Conservation (phyloP, 2,329 filamentous ascomycete genomes). For the Lachnellula subtilissima region DNA sequence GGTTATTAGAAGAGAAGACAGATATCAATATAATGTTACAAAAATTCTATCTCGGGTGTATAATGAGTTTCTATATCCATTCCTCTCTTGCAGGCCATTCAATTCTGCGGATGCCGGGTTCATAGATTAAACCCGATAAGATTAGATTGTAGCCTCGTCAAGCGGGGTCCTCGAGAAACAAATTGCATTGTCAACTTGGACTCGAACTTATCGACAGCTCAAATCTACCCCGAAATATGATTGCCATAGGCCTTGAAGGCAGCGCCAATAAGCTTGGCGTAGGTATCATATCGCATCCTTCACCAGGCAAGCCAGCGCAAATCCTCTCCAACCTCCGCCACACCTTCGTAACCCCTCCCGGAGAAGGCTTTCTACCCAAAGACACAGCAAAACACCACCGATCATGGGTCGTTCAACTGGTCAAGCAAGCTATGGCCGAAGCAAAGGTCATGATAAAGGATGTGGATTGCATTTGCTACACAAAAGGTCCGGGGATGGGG, state of each 20-base stretch:
- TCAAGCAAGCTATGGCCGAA: slow-evolving; percentile 70
- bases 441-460: slow-evolving; percentile 59
- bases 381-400: slow-evolving; percentile 94
- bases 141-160: neutral
- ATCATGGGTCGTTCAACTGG: slow-evolving; percentile 74
- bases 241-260: slow-evolving; percentile 76
- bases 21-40: too few relatives aligned
- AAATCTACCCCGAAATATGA: slow-evolving; percentile 40
- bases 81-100: too few relatives aligned
- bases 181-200: neutral
- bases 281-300: slow-evolving; percentile 78
- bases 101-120: too few relatives aligned
- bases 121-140: too few relatives aligned
- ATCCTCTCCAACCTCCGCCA: slow-evolving; percentile 93
- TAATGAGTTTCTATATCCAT: too few relatives aligned
- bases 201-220: neutral
- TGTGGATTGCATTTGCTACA: slow-evolving; percentile 92
- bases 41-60: too few relatives aligned
- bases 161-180: neutral
- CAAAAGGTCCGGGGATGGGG: slow-evolving; percentile 93
- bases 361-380: slow-evolving; percentile 92
- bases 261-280: slow-evolving; percentile 97
- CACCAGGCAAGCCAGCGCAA: slow-evolving; percentile 43
- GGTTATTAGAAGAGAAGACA: too few relatives aligned
- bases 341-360: slow-evolving; percentile 87